These are phyloP conservation scores for Mycena citricolor DNA, from an alignment of 1,284 basidiomycete genomes.

Conservation along the genomic window DNA sequence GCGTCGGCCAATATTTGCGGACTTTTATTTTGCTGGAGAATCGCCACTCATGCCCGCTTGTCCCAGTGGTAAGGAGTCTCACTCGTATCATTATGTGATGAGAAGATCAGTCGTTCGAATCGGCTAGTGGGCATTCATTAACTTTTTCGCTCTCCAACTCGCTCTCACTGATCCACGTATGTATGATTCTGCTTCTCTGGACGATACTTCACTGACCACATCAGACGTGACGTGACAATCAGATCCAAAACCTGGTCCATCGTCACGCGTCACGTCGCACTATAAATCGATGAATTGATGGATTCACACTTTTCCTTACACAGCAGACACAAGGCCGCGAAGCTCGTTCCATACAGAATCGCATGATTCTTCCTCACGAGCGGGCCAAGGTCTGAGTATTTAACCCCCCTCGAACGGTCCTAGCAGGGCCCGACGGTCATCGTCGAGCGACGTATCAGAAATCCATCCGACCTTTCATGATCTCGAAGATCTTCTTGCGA, in stretches of 20 bases:
- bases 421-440: constrained; percentile 47
- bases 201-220: too few relatives aligned
- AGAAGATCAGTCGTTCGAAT: constrained; percentile 58
- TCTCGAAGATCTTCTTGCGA: constrained; percentile 32
- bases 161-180: too few relatives aligned
- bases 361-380: constrained; percentile 41
- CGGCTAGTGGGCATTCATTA: constrained; percentile 47
- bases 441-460: constrained; percentile 52
- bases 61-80: constrained; percentile 62
- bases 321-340: constrained; percentile 53
- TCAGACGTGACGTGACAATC: too few relatives aligned
- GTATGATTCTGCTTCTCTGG: too few relatives aligned
- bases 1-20: not conserved
- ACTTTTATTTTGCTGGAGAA: not conserved
- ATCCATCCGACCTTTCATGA: constrained; percentile 32
- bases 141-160: constrained; percentile 5
- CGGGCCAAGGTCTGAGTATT: constrained; percentile 64
- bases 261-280: too few relatives aligned
- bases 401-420: constrained; percentile 48
- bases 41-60: constrained; percentile 41
- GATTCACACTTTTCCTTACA: constrained; percentile 11
- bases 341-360: constrained; percentile 47
- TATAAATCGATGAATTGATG: too few relatives aligned
- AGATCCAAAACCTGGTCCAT: too few relatives aligned
- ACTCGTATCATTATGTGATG: constrained; percentile 46